Base-by-base conservation (phyloP, 2,329 filamentous ascomycete species). In the Colletotrichum plurivorum region DNA sequence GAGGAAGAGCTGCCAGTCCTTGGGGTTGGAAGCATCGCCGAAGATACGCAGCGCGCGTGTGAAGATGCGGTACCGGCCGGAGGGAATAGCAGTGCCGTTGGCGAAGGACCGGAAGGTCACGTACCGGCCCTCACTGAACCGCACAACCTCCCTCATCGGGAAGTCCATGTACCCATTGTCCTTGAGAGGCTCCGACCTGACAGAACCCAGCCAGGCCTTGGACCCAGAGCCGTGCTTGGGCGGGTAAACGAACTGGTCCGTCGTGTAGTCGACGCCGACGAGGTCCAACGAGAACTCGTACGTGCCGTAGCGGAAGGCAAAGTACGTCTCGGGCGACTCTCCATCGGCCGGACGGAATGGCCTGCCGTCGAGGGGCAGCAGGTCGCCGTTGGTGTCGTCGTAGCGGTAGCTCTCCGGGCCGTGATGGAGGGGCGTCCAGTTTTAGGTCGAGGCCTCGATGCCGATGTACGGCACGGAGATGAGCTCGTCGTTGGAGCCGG, bases 1-100 rank as follows among this genome's bases (percentile, higher is more conserved):
- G 71, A 83, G 79, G 18, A 75, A 75, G 0, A 78, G 73, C 39
- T 88, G 86, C 77, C 85, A 89, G 51, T 88, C 84, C 2, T 75
- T 76, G 2, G 77, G 71, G 58, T 82, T 78, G 16, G 77, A 74
- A 39, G 76, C 76, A 58, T 88, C 79, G 6, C 87, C 87, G 73
- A 84, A 87, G 63, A 89, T 82, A 63, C 81, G 82, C 71, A 89
- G 73, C 1, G 86, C 84, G 58, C 82, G 81, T 15, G 87, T 78
- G 0, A 80, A 78, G 56, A 73, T 51, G 25, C 61, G 60, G 57
- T 73, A 73, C 12, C 60, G 61, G 5, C 72, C 72, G 4, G 69
- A 63, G 1, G 63, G 63, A 8, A 73, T 71, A 1, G 51, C 43
- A 2, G 63, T 71, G 13, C 72, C 72, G 56, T 72, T 72, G 1